phyloP scores from a whole-genome alignment of 106 monocot species.

The Acanthochlamys bracteata region DNA sequence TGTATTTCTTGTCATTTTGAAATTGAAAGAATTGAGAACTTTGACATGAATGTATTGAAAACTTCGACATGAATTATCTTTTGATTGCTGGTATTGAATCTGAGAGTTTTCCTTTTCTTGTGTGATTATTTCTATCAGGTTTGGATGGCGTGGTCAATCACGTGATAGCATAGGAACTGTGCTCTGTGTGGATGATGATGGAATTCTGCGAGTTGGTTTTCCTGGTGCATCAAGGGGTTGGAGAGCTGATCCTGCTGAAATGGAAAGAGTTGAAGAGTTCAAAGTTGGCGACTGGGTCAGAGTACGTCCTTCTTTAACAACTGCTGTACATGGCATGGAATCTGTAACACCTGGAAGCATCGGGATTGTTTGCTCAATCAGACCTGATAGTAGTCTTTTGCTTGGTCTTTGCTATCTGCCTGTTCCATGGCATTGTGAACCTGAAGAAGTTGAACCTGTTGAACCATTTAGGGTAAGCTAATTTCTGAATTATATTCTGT shows the following conservation, averaged over 20 bases:
- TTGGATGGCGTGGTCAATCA: conserved; percentile 94
- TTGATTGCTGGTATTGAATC: no score
- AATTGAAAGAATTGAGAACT: no score
- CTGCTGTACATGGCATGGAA: conserved; percentile 87
- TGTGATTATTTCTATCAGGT: conserved; percentile 29
- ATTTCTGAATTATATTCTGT: not conserved
- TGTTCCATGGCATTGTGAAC: conserved; percentile 95
- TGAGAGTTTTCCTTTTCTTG: no score
- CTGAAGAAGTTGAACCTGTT: conserved; percentile 98
- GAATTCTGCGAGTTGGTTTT: conserved; percentile 89
- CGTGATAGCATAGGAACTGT: conserved; percentile 98
- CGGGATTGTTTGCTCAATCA: conserved; percentile 81
- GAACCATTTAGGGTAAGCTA: conserved; percentile 80
- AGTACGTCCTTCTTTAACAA: conserved; percentile 67
- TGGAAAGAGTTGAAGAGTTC: conserved; percentile 99
- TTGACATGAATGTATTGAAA: no score
- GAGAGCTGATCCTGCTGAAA: conserved; percentile 99
- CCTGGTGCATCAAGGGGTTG: conserved; percentile 98
- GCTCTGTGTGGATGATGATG: conserved; percentile 99
- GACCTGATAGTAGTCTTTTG: conserved; percentile 90
- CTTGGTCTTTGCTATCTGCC: conserved; percentile 82
- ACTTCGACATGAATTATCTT: no score
- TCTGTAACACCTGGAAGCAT: conserved; percentile 89
- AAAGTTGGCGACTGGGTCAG: conserved; percentile 98
- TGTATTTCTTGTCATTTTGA: no score